Percentiles rank a stretch among this genome's conserved stretches.
phyloP scores from a whole-genome alignment of 345 rosid species.

The Nephelium lappaceum region DNA sequence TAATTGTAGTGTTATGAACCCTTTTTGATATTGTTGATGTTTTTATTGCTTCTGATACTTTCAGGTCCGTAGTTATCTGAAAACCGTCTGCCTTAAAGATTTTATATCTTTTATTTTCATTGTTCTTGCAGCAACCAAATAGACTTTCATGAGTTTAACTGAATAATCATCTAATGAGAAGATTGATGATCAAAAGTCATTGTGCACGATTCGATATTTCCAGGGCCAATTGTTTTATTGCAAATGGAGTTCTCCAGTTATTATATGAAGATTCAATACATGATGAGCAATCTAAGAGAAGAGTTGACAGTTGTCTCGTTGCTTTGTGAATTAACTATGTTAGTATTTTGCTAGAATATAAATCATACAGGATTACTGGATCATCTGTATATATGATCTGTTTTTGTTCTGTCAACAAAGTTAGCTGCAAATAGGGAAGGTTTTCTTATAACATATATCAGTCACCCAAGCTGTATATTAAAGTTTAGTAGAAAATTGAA shows the following conservation, averaged over 20 bases:
- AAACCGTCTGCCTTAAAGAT: neutral
- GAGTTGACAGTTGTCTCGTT: neutral
- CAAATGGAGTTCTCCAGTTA: neutral
- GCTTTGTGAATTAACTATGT: neutral
- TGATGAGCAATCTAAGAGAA: neutral
- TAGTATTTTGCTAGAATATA: neutral
- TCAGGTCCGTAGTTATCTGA: neutral
- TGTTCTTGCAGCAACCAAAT: slow-evolving; percentile 15
- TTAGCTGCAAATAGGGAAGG: neutral
- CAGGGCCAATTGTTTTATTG: neutral
- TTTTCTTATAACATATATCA: neutral
- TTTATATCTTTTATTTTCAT: neutral
- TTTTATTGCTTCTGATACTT: neutral
- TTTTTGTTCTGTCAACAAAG: neutral
- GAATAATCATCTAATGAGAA: neutral
- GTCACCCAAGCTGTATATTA: slow-evolving; percentile 12
- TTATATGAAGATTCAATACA: neutral
- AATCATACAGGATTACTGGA: neutral
- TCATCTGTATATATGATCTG: neutral
- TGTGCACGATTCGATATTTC: neutral
- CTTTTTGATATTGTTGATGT: neutral
- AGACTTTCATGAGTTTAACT: slow-evolving; percentile 7
- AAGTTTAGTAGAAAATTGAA: neutral
- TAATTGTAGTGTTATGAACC: neutral
- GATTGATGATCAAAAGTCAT: neutral